A percentile compares a stretch with the other conserved stretches of the same genome.
phyloP scores from a whole-genome alignment of 371 early-diverging fungal genomes.

The Mortierella sp. region DNA sequence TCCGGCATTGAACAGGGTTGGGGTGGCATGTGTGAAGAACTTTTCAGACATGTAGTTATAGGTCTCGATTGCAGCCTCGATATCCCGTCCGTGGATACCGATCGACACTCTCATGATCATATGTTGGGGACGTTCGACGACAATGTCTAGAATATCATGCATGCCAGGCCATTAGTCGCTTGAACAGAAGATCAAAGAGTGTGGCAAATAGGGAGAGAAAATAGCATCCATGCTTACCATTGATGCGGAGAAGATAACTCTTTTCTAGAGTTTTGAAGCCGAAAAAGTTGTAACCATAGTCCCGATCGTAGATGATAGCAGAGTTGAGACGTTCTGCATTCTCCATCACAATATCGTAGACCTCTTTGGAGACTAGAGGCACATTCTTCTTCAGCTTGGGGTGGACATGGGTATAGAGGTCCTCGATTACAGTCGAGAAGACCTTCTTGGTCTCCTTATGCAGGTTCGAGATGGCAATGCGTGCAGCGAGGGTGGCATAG shows the following conservation, averaged over 20 bases:
- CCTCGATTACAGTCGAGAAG: slow-evolving; percentile 92
- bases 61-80: slow-evolving; percentile 95
- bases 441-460: slow-evolving; percentile 96
- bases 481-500: slow-evolving; percentile 98
- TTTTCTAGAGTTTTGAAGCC: slow-evolving; percentile 99
- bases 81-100: slow-evolving; percentile 96
- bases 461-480: slow-evolving; percentile 96
- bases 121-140: slow-evolving; percentile 99
- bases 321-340: slow-evolving; percentile 89
- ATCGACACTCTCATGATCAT: slow-evolving; percentile 99
- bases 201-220: not conserved
- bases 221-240: slow-evolving; percentile 60
- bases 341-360: slow-evolving; percentile 79
- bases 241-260: slow-evolving; percentile 93
- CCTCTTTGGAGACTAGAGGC: slow-evolving; percentile 88
- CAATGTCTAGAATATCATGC: slow-evolving; percentile 33
- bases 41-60: slow-evolving; percentile 96
- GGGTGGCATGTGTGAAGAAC: slow-evolving; percentile 99
- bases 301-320: slow-evolving; percentile 95
- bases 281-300: slow-evolving; percentile 98
- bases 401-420: slow-evolving; percentile 89
- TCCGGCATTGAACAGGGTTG: slow-evolving; percentile 99
- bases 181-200: not conserved
- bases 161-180: not conserved
- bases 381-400: slow-evolving; percentile 87